phyloP scores from a whole-genome alignment of 352 stramenopile genomes.

The Globisporangium uncinulatum region DNA sequence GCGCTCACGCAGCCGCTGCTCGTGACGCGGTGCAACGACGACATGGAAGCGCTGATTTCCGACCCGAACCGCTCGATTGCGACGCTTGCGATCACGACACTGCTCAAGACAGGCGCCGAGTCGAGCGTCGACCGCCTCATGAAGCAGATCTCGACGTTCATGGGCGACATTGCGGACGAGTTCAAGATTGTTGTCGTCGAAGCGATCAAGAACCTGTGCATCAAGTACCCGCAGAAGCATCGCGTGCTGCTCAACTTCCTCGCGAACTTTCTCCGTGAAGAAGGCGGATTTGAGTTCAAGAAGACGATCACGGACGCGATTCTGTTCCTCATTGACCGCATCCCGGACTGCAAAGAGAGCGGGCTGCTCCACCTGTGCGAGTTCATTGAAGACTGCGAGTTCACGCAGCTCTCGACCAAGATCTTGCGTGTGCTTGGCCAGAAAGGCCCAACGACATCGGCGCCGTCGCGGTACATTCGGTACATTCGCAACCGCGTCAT shows the following conservation, averaged over 20 bases:
- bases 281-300: slow-evolving; percentile 99
- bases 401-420: slow-evolving; percentile 87
- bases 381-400: slow-evolving; percentile 99
- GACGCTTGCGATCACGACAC: slow-evolving; percentile 98
- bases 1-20: slow-evolving; percentile 90
- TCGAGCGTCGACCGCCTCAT: slow-evolving; percentile 95
- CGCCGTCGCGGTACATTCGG: slow-evolving; percentile 97
- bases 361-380: slow-evolving; percentile 98
- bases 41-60: slow-evolving; percentile 96
- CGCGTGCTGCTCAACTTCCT: slow-evolving; percentile 97
- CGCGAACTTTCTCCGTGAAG: slow-evolving; percentile 95
- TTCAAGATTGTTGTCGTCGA: slow-evolving; percentile 99
- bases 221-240: slow-evolving; percentile 98
- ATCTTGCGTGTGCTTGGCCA: slow-evolving; percentile 96
- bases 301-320: slow-evolving; percentile 98
- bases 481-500: slow-evolving; percentile 99
- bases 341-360: slow-evolving; percentile 97
- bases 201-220: slow-evolving; percentile 95
- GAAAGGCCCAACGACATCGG: slow-evolving; percentile 91
- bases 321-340: slow-evolving; percentile 94
- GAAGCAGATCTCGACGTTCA: slow-evolving; percentile 98
- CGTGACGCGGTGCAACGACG: slow-evolving; percentile 97
- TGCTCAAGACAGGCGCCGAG: slow-evolving; percentile 98
- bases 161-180: slow-evolving; percentile 99
- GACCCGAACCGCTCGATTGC: slow-evolving; percentile 98